Percentiles rank a stretch among this genome's conserved stretches.
phyloP scores from a whole-genome alignment of 371 early-diverging fungal genomes.

The Syncephalastrum sp. region DNA sequence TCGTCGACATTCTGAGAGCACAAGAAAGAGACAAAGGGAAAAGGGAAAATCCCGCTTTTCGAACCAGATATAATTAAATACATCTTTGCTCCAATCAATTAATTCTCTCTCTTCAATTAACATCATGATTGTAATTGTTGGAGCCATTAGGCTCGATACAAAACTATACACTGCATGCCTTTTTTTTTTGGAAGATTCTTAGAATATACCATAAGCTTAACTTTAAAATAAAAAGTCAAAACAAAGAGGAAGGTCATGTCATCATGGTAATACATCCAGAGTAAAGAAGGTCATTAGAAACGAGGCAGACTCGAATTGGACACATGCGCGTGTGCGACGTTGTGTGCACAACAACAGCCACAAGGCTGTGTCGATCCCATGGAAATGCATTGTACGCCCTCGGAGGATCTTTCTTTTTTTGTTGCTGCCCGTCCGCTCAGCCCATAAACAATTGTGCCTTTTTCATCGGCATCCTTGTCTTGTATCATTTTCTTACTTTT shows the following conservation, averaged over 20 bases:
- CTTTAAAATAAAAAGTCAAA: too few species aligned
- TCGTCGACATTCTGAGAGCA: constrained; percentile 65
- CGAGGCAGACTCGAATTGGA: too few species aligned
- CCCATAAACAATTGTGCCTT: background rate
- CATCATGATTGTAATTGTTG: background rate
- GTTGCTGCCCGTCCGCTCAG: background rate
- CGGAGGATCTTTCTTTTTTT: background rate
- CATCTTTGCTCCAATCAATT: too few species aligned
- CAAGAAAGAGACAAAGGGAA: background rate
- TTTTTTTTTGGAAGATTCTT: background rate
- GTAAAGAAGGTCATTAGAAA: too few species aligned
- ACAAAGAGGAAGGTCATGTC: too few species aligned
- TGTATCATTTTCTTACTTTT: background rate
- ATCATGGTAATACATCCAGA: too few species aligned
- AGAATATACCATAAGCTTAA: background rate
- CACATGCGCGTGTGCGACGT: too few species aligned
- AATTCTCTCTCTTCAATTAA: too few species aligned
- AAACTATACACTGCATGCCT: background rate
- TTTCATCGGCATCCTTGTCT: background rate
- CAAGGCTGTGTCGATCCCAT: background rate
- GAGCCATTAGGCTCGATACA: background rate
- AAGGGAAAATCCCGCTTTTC: background rate
- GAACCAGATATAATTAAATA: too few species aligned
- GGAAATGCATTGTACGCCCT: background rate
- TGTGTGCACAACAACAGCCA: background rate